These are phyloP conservation scores for Cladophialophora bantiana DNA, from an alignment of 2,329 filamentous ascomycete genomes.

Conservation along the genomic window DNA sequence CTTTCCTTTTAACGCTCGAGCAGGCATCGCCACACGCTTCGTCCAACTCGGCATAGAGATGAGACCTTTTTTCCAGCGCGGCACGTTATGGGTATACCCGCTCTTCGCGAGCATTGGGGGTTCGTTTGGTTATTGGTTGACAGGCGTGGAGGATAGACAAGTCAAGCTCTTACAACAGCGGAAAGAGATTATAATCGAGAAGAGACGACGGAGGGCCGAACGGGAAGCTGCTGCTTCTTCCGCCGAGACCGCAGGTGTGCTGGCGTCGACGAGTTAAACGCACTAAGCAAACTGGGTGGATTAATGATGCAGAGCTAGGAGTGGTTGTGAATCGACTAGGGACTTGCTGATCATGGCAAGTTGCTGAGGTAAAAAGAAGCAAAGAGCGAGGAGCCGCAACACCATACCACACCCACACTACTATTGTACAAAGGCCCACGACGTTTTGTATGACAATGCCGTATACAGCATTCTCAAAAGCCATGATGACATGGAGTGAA, in stretches of 20 bases:
- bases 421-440: conserved; percentile 32
- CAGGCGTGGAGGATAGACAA: conserved; percentile 86
- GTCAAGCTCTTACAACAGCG: conserved; percentile 77
- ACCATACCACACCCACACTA: conserved; percentile 18
- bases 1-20: conserved; percentile 23
- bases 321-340: not conserved
- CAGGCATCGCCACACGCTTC: conserved; percentile 88
- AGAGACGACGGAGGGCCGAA: conserved; percentile 79
- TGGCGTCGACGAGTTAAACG: conserved; percentile 39
- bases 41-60: conserved; percentile 99
- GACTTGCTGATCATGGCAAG: conserved; percentile 16
- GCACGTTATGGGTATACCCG: conserved; percentile 90
- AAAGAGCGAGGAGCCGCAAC: not conserved
- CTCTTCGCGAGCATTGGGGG: conserved; percentile 84
- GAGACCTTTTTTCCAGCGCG: conserved; percentile 87
- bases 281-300: not conserved
- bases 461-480: conserved; percentile 9
- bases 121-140: conserved; percentile 96
- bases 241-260: conserved; percentile 33
- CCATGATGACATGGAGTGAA: conserved; percentile 2
- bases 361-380: not conserved
- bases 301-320: not conserved
- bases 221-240: conserved; percentile 58
- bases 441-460: conserved; percentile 25
- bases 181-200: conserved; percentile 82